A percentile compares a stretch with the other conserved stretches of the same genome.
phyloP scores from a whole-genome alignment of 169 alveolate genomes.

The Cryptosporidium canis region DNA sequence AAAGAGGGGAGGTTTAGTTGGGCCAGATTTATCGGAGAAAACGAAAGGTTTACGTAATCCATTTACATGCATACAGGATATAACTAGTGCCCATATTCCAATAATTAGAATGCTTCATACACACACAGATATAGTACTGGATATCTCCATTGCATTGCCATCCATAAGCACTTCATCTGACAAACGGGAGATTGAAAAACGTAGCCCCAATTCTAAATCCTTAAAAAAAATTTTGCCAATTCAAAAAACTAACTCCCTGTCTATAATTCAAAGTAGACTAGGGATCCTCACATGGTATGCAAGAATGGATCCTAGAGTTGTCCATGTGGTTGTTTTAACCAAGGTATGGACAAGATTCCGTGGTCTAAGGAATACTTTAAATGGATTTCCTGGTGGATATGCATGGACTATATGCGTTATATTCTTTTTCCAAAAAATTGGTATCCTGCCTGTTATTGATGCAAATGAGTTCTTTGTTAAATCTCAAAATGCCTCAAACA shows the following conservation, averaged over 20 bases:
- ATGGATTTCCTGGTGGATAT: constrained; percentile 71
- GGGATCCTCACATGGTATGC: constrained; percentile 70
- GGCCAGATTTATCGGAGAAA: neutral
- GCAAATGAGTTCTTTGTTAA: constrained; percentile 29
- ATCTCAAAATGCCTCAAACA: constrained; percentile 1
- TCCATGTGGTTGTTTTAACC: constrained; percentile 61
- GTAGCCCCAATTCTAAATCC: neutral
- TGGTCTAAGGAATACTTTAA: constrained; percentile 61
- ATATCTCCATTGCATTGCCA: constrained; percentile 44
- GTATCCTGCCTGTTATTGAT: constrained; percentile 62
- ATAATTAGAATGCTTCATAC: constrained; percentile 63
- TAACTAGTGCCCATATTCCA: constrained; percentile 71
- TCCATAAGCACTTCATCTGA: too few species aligned
- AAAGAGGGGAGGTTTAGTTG: neutral
- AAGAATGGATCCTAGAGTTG: constrained; percentile 69
- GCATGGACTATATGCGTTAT: constrained; percentile 72
- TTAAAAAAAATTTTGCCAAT: neutral
- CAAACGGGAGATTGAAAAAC: neutral
- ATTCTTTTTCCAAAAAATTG: constrained; percentile 65
- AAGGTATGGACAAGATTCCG: constrained; percentile 70
- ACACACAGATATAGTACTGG: constrained; percentile 49
- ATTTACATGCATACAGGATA: constrained; percentile 59
- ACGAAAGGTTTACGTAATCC: neutral
- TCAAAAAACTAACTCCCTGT: constrained; percentile 23
- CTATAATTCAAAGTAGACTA: constrained; percentile 60